A percentile compares a stretch with the other conserved stretches of the same genome.
Evolutionary conservation across 495 filamentous ascomycete species (phyloP).

Genomic region (Tuber microsphaerosporum): DNA sequence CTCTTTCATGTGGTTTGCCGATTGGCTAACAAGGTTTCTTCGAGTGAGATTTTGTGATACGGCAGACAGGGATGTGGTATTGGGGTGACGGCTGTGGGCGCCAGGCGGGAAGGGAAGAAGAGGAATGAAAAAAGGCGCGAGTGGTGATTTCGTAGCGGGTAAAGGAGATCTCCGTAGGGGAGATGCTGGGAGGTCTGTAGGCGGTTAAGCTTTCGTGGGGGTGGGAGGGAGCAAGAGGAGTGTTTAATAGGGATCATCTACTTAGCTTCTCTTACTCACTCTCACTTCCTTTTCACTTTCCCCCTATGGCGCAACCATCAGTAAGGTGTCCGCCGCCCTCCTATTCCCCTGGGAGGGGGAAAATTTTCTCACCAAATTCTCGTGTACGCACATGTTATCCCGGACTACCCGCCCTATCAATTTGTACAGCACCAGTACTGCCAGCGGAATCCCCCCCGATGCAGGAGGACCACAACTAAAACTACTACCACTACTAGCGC

Average conservation of each 20-base stretch:
- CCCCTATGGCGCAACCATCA: background rate
- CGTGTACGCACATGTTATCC: background rate
- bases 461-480: background rate
- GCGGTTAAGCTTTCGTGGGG: background rate
- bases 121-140: background rate
- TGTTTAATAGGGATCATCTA: background rate
- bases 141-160: background rate
- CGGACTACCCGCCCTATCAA: background rate
- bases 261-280: background rate
- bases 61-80: background rate
- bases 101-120: background rate
- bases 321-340: background rate
- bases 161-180: background rate
- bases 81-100: background rate
- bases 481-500: background rate
- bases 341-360: background rate
- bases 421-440: background rate
- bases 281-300: background rate
- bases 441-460: background rate
- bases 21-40: background rate
- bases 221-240: background rate
- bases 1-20: slow-evolving; percentile 1
- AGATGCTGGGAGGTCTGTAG: background rate
- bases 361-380: background rate
- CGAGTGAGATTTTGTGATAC: background rate